phyloP scores from a whole-genome alignment of 371 early-diverging fungal species.

The Quaeritorhiza haematococci region DNA sequence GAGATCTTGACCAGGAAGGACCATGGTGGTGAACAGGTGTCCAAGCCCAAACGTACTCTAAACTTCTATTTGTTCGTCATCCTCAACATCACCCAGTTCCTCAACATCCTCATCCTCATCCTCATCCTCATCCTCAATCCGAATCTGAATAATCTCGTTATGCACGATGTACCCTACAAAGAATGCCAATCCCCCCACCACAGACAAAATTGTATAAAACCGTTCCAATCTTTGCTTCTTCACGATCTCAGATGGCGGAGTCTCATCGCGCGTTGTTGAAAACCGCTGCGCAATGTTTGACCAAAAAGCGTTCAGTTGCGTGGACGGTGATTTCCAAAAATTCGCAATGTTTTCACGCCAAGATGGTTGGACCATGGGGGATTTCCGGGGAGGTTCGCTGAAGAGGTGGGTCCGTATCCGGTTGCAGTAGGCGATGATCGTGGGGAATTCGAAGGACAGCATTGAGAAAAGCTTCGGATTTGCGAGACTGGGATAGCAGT shows the following conservation, averaged over 20 bases:
- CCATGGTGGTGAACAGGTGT: too few species aligned
- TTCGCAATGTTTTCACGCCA: background rate
- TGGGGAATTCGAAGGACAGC: constrained; percentile 39
- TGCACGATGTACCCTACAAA: constrained; percentile 27
- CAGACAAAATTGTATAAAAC: constrained; percentile 16
- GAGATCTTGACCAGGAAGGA: too few species aligned
- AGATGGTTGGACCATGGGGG: background rate
- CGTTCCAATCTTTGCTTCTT: constrained; percentile 19
- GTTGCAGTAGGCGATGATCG: constrained; percentile 32
- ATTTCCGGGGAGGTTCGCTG: background rate
- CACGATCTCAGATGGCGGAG: constrained; percentile 4
- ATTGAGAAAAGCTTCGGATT: constrained; percentile 33
- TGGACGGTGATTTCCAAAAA: background rate
- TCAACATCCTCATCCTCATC: constrained; percentile 15
- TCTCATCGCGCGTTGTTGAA: constrained; percentile 3
- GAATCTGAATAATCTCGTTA: constrained; percentile 23
- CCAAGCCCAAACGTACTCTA: too few species aligned
- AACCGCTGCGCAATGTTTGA: constrained; percentile 6
- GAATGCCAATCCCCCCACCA: constrained; percentile 26
- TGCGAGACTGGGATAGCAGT: constrained; percentile 29
- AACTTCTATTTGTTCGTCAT: too few species aligned
- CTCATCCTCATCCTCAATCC: constrained; percentile 5
- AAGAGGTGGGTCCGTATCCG: constrained; percentile 15
- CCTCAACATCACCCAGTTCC: too few species aligned
- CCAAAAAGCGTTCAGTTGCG: background rate